phyloP scores from a whole-genome alignment of 441 rosid genomes.

The California macrophylla region DNA sequence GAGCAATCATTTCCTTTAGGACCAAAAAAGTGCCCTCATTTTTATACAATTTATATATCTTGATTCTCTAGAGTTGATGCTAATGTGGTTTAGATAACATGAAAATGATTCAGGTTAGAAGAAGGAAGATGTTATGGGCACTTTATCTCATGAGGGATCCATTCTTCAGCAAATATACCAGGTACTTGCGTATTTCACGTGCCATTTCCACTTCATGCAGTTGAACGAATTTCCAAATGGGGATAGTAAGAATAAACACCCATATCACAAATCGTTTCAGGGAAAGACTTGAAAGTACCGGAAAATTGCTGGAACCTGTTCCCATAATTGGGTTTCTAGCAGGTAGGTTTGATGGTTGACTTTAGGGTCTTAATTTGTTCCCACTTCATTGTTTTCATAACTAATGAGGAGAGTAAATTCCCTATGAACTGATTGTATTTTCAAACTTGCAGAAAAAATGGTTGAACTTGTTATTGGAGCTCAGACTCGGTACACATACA shows the following conservation, averaged over 20 bases:
- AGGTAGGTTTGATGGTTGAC: constrained; percentile 33
- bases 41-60: background rate
- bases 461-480: constrained; percentile 74
- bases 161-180: constrained; percentile 73
- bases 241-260: constrained; percentile 2
- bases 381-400: background rate
- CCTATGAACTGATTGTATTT: background rate
- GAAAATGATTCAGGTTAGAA: constrained; percentile 42
- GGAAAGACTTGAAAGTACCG: constrained; percentile 63
- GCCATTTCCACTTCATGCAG: background rate
- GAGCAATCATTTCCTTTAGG: too few species aligned
- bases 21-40: background rate
- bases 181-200: constrained; percentile 27
- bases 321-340: constrained; percentile 64
- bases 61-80: constrained; percentile 10
- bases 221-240: background rate
- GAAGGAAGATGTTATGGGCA: constrained; percentile 86
- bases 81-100: constrained; percentile 10
- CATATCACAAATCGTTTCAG: constrained; percentile 30
- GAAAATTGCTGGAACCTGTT: constrained; percentile 52
- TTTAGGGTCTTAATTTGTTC: background rate
- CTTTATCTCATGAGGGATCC: constrained; percentile 93
- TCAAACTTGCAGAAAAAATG: constrained; percentile 46
- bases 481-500: constrained; percentile 78
- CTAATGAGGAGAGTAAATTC: background rate